Conservation (phyloP, 257 asterid species). For the Scutellaria galericulata region DNA sequence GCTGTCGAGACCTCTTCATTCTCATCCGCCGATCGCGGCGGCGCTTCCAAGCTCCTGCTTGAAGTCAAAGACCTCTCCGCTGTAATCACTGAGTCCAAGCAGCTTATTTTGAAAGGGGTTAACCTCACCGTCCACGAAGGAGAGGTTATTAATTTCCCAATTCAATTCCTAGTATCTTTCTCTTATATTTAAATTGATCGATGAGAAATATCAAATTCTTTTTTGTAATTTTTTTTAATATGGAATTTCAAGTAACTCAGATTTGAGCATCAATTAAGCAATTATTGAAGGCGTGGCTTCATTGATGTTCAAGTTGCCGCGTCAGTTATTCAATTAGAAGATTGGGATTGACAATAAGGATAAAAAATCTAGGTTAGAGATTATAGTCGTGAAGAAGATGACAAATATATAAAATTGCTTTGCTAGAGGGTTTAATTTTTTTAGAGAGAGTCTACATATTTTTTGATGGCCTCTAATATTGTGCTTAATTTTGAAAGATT, state of each 20-base stretch:
- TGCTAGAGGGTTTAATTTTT: neutral
- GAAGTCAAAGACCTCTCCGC: constrained; percentile 87
- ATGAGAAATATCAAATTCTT: neutral
- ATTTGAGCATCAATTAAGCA: constrained; percentile 1
- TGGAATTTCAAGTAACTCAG: neutral
- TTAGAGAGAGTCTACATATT: neutral
- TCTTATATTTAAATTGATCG: neutral
- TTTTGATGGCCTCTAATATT: constrained; percentile 36
- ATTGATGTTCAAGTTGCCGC: neutral
- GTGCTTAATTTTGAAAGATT: constrained; percentile 52
- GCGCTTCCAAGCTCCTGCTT: constrained; percentile 61
- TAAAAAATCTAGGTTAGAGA: neutral
- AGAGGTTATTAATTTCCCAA: constrained; percentile 60
- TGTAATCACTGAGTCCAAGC: constrained; percentile 70
- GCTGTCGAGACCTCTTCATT: constrained; percentile 63
- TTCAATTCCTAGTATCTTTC: neutral
- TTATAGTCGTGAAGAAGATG: neutral
- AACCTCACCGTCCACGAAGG: constrained; percentile 85
- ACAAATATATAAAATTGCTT: neutral
- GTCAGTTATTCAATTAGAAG: constrained; percentile 17
- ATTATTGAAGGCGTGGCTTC: neutral
- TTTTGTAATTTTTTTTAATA: neutral
- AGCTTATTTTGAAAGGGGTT: constrained; percentile 86
- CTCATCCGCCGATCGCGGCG: constrained; percentile 49
- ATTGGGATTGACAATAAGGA: constrained; percentile 22